These are phyloP conservation scores for Cruciata laevipes DNA, from an alignment of 257 asterid genomes.

Conservation along the genomic window DNA sequence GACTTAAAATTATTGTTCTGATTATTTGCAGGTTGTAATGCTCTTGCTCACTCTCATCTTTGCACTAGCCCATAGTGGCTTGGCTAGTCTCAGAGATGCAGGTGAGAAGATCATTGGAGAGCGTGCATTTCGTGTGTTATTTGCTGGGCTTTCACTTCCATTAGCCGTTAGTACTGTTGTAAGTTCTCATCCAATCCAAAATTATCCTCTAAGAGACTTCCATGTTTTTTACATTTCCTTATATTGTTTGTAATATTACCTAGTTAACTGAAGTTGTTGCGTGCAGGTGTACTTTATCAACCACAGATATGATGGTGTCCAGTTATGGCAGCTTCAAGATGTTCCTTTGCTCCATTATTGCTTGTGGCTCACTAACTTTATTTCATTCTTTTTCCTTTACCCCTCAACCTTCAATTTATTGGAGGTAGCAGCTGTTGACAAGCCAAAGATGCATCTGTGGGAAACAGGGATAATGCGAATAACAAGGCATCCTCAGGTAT, in stretches of 20 bases:
- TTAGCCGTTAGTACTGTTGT: slow-evolving; percentile 86
- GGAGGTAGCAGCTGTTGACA: slow-evolving; percentile 97
- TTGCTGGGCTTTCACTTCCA: slow-evolving; percentile 88
- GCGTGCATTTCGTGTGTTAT: slow-evolving; percentile 90
- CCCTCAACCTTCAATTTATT: slow-evolving; percentile 91
- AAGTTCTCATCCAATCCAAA: slow-evolving; percentile 39
- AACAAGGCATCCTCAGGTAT: slow-evolving; percentile 97
- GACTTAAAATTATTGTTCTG: neutral
- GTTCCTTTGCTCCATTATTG: slow-evolving; percentile 66
- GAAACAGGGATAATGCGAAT: slow-evolving; percentile 98
- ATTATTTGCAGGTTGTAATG: slow-evolving; percentile 70
- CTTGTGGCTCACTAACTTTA: slow-evolving; percentile 62
- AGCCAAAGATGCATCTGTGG: slow-evolving; percentile 98
- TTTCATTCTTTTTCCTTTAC: slow-evolving; percentile 82
- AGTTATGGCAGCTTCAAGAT: slow-evolving; percentile 89
- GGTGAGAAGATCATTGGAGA: slow-evolving; percentile 97
- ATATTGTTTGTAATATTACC: neutral
- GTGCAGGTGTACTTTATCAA: slow-evolving; percentile 84
- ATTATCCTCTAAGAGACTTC: neutral
- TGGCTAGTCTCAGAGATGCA: slow-evolving; percentile 89
- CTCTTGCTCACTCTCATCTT: slow-evolving; percentile 63
- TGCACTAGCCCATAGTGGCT: slow-evolving; percentile 89
- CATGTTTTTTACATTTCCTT: neutral
- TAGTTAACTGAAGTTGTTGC: slow-evolving; percentile 9
- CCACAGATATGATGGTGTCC: slow-evolving; percentile 95